Evolutionary conservation across 345 rosid genomes (phyloP), one percentile per base, ranked within the genome.

Genomic region (Cardamine resedifolia): DNA sequence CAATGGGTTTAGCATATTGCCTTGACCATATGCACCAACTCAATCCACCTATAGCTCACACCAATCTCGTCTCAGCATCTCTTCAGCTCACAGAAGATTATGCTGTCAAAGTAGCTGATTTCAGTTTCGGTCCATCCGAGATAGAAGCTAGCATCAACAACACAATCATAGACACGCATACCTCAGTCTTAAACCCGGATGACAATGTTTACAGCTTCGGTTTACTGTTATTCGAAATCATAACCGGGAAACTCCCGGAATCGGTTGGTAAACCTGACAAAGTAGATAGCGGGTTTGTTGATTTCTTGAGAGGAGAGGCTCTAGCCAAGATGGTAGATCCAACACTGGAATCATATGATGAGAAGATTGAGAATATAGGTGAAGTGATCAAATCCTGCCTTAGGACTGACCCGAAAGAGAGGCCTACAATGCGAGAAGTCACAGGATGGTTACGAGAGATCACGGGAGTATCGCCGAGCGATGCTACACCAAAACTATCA

Each of bases 1-100:
- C 85, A 26, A 90, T 88, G 96, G 97, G 99, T 34, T 72, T 86
- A 71, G 86, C 96, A 16, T 91, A 91, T 79, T 89, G 96, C 62
- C 90, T 95, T 3, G 93, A 91, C 48, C 79, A 88, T 64, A 81
- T 95, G 96, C 99, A 95, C 82, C 85, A 82, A 14, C 82, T 86
- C 59, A 80, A 68, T 58, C 97, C 96, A 20, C 91, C 96, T 0
- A 34, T 88, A n/a, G 79, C 84, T 33, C 93, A 88, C 74, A 80
- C 84, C 66, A 76, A 81, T 68, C 81, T 95, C 36, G 81, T 62
- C 68, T 95, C 97, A 19, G 84, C 93, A 4, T 80, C 90, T 1
- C 72, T 95, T 58, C 83, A 75, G 61, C 96, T 91, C 52, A 87
- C 93, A 0, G 99, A 95, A 63, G 99, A 95, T 60, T 95, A 88